phyloP scores from a whole-genome alignment of 2,329 filamentous ascomycete species.

The Neofusicoccum kwambonambiense region DNA sequence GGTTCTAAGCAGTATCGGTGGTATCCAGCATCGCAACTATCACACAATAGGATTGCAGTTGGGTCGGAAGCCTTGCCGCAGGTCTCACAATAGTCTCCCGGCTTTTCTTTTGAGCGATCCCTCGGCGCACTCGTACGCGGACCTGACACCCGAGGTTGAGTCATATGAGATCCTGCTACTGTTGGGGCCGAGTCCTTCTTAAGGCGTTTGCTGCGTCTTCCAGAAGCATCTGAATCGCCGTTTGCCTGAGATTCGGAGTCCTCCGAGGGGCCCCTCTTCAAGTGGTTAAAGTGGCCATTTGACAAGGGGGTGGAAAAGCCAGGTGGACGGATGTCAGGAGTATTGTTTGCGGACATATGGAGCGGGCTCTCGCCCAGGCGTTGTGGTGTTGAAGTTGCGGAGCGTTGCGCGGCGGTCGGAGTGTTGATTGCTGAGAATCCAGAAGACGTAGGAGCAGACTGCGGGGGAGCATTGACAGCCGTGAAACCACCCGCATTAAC shows the following conservation, averaged over 20 bases:
- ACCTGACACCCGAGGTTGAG: constrained; percentile 79
- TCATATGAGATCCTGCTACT: constrained; percentile 96
- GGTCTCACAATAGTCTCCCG: constrained; percentile 71
- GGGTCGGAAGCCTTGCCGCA: constrained; percentile 78
- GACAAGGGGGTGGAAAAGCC: constrained; percentile 43
- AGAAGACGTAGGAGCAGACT: constrained; percentile 26
- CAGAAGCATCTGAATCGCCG: constrained; percentile 53
- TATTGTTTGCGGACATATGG: constrained; percentile 59
- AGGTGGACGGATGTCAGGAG: constrained; percentile 62
- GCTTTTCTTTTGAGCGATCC: constrained; percentile 56
- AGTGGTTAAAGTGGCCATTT: constrained; percentile 55
- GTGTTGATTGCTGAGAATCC: constrained; percentile 61
- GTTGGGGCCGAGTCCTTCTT: constrained; percentile 78
- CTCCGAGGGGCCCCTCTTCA: constrained; percentile 71
- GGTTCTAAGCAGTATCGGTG: constrained; percentile 89
- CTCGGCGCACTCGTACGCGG: constrained; percentile 42
- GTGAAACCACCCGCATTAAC: constrained; percentile 67
- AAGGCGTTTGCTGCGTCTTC: constrained; percentile 83
- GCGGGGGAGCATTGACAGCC: constrained; percentile 57
- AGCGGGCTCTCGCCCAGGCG: constrained; percentile 63
- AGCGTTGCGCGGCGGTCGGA: constrained; percentile 49
- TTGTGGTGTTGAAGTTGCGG: constrained; percentile 58
- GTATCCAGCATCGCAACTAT: constrained; percentile 86
- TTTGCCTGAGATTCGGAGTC: constrained; percentile 57
- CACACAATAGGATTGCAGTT: constrained; percentile 73